Evolutionary conservation across 306 rosid species (phyloP), one percentile per base, ranked within the genome.

Genomic region (Rubus parviflorus): DNA sequence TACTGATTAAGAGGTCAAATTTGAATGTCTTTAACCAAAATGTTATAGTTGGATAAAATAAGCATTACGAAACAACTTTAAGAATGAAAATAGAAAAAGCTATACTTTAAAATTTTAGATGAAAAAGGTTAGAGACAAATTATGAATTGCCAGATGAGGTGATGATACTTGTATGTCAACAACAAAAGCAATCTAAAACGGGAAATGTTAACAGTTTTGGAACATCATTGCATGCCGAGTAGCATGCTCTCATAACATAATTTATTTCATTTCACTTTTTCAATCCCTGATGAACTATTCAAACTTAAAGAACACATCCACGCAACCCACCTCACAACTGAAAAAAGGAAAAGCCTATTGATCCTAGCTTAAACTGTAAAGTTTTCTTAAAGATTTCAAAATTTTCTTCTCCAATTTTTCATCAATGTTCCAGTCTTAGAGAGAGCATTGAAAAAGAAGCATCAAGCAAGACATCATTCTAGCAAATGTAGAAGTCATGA

Each of bases 401-500:
- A 25, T 22, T 25, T 6, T 63, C 69, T 38, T 16, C 8, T 17
- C 22, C 42, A 37, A 4, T 6, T 35, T 16, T 35, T 37, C 61
- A 15, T 17, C 47, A 23, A 64, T 64, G 69, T 38, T 64, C 47
- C 7, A 25, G 66, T 17, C 30, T 61, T 30, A 25, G 17, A 11
- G 42, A 37, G 40, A 61, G 73, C 58, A 70, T 14, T 6, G 74
- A 69, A 12, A 71, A 2, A 48, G 5, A 30, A 71, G 15, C 22
- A 51, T 37, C 60, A 9, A 70, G 41, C 38, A 0, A 30, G 6
- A 57, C 53, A 80, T 75, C 76, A 80, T 37, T 52, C 70, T 51
- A 35, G 22, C 14, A 56, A 16, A 51, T 63, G 68, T 71, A 65
- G 76, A 74, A 38, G 66, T 62, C 7, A 45, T 35, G 17, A 72